Conservation (phyloP, 2,329 filamentous ascomycete genomes). For the Colletotrichum paranaense region DNA sequence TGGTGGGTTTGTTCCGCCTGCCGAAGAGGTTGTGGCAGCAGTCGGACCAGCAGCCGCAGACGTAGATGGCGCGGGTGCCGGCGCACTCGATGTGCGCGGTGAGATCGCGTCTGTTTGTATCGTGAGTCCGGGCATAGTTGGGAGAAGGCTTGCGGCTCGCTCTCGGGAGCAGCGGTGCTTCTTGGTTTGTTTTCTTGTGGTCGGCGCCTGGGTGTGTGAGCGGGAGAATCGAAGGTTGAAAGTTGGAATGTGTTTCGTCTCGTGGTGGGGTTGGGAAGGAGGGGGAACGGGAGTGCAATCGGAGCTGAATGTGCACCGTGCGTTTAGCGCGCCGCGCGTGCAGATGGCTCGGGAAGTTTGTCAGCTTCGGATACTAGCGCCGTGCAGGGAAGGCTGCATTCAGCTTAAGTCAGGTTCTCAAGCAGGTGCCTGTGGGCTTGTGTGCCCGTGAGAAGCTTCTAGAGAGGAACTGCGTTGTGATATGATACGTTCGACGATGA, state of each 20-base stretch:
- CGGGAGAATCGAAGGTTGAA: neutral
- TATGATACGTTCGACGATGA: constrained; percentile 1
- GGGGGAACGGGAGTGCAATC: constrained; percentile 5
- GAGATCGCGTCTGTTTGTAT: constrained; percentile 39
- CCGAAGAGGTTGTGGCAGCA: neutral
- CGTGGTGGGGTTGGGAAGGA: constrained; percentile 27
- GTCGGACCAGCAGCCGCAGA: constrained; percentile 6
- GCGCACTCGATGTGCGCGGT: constrained; percentile 38
- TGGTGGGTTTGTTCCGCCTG: constrained; percentile 14
- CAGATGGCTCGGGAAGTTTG: constrained; percentile 18
- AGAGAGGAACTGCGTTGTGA: neutral
- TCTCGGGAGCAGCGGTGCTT: neutral
- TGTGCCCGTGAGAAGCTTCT: neutral
- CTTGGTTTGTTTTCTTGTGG: constrained; percentile 1
- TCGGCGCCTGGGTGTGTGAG: neutral
- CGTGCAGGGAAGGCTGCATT: constrained; percentile 1
- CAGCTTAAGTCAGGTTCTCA: constrained; percentile 1
- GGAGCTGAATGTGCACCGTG: constrained; percentile 31
- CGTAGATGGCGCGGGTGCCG: constrained; percentile 10
- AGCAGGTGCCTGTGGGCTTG: neutral
- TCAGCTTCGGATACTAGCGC: constrained; percentile 16
- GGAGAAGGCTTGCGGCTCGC: constrained; percentile 18
- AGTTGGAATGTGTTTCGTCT: constrained; percentile 4
- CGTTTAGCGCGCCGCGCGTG: neutral
- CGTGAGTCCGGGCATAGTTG: constrained; percentile 45